Evolutionary conservation across 2,329 filamentous ascomycete species (phyloP).

Genomic region (Gaeumannomyces tritici): DNA sequence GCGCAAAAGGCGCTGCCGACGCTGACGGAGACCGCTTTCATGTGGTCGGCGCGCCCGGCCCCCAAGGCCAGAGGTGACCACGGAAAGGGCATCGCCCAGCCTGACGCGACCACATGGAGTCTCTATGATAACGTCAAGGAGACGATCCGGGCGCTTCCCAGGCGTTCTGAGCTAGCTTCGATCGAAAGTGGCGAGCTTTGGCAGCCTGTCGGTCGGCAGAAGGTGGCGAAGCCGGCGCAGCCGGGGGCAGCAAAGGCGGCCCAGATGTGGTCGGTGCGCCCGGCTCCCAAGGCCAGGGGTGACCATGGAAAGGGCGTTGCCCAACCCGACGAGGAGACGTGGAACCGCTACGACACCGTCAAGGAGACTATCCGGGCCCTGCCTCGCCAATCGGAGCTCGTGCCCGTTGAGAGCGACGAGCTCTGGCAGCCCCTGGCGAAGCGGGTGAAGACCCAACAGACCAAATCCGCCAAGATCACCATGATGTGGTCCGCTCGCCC

Average conservation of each 20-base stretch:
- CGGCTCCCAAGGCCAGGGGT: not conserved
- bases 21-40: not conserved
- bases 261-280: conserved; percentile 7
- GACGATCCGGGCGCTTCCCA: conserved; percentile 18
- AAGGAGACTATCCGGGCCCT: conserved; percentile 17
- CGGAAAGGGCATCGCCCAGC: conserved; percentile 17
- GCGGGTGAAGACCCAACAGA: too few relatives aligned
- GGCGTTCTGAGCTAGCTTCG: conserved; percentile 15
- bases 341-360: conserved; percentile 22
- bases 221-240: not conserved
- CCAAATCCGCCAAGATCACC: too few relatives aligned
- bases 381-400: conserved; percentile 16
- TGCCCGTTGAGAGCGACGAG: conserved; percentile 17
- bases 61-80: not conserved
- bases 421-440: conserved; percentile 6
- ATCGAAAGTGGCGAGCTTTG: conserved; percentile 17
- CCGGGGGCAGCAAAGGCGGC: conserved; percentile 7
- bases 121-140: conserved; percentile 18
- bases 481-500: conserved; percentile 6
- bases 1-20: not conserved
- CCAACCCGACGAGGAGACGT: conserved; percentile 26
- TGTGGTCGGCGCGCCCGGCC: conserved; percentile 6
- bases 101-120: conserved; percentile 25
- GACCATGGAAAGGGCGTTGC: conserved; percentile 17
- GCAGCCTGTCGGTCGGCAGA: not conserved